Conservation (phyloP, 352 stramenopile genomes). For the Phytophthora rubi region DNA sequence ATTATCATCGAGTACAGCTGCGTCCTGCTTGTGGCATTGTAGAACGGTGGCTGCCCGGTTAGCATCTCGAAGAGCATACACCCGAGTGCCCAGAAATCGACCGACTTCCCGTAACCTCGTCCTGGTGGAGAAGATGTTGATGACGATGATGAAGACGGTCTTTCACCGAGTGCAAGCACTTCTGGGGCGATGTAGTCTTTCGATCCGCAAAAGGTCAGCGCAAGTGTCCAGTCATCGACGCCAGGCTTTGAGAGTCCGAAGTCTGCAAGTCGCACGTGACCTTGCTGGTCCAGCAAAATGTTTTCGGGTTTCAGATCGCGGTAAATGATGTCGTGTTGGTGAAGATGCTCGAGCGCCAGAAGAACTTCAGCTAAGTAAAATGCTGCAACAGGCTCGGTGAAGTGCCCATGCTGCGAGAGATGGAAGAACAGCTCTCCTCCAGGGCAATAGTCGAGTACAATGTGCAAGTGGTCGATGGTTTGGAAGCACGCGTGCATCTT, state of each 20-base stretch:
- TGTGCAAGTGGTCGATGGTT: conserved; percentile 77
- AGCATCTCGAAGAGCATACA: conserved; percentile 92
- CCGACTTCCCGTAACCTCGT: conserved; percentile 84
- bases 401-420: conserved; percentile 73
- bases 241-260: conserved; percentile 90
- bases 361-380: conserved; percentile 92
- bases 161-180: conserved; percentile 62
- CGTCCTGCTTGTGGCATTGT: conserved; percentile 68
- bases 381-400: conserved; percentile 73
- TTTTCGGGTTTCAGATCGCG: conserved; percentile 94
- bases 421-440: conserved; percentile 89
- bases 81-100: conserved; percentile 90
- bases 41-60: conserved; percentile 87
- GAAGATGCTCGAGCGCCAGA: conserved; percentile 79
- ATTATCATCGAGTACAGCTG: conserved; percentile 75
- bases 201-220: conserved; percentile 87
- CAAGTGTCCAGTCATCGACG: conserved; percentile 65
- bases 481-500: conserved; percentile 90
- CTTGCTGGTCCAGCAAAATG: conserved; percentile 87
- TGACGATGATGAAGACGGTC: conserved; percentile 19
- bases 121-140: conserved; percentile 19
- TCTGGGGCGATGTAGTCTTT: conserved; percentile 90
- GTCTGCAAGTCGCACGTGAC: conserved; percentile 89
- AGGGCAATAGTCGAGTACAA: conserved; percentile 82
- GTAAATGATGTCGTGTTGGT: conserved; percentile 83